Percentiles rank a stretch among this genome's conserved stretches.
Conservation (phyloP, 352 stramenopile species). For the Phytophthora cryptogea region DNA sequence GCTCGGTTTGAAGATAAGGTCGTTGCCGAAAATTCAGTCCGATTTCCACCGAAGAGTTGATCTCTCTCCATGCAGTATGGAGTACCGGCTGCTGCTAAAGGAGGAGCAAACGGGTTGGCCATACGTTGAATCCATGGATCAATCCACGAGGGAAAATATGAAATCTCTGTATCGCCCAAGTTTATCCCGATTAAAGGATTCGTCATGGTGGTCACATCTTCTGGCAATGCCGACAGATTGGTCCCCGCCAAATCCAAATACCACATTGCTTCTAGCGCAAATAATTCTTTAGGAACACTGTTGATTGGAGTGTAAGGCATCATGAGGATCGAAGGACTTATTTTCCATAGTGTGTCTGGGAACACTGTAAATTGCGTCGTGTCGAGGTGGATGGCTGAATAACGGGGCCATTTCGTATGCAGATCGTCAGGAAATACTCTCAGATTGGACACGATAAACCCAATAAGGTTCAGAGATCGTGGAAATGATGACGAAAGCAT, state of each 20-base stretch:
- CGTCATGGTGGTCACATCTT: conserved; percentile 16
- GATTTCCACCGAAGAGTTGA: conserved; percentile 15
- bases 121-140: conserved; percentile 26
- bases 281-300: conserved; percentile 27
- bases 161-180: conserved; percentile 28
- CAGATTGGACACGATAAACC: conserved; percentile 35
- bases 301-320: conserved; percentile 26
- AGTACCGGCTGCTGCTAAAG: conserved; percentile 20
- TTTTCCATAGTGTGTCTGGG: conserved; percentile 24
- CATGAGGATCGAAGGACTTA: conserved; percentile 21
- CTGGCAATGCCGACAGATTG: conserved; percentile 20
- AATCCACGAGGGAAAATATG: conserved; percentile 31
- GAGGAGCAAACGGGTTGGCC: conserved; percentile 6
- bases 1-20: not conserved
- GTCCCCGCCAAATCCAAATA: conserved; percentile 34
- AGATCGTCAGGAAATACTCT: conserved; percentile 29
- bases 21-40: conserved; percentile 8
- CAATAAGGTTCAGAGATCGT: conserved; percentile 22
- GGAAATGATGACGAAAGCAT: conserved; percentile 29
- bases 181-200: conserved; percentile 30
- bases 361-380: conserved; percentile 31
- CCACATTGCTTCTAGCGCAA: conserved; percentile 28
- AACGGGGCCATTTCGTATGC: conserved; percentile 33
- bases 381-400: conserved; percentile 29
- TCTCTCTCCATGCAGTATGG: conserved; percentile 27